Percentiles rank a stretch among this genome's conserved stretches.
Evolutionary conservation across 768 basidiomycete genomes (phyloP).

Genomic region (Termitomyces sp.): DNA sequence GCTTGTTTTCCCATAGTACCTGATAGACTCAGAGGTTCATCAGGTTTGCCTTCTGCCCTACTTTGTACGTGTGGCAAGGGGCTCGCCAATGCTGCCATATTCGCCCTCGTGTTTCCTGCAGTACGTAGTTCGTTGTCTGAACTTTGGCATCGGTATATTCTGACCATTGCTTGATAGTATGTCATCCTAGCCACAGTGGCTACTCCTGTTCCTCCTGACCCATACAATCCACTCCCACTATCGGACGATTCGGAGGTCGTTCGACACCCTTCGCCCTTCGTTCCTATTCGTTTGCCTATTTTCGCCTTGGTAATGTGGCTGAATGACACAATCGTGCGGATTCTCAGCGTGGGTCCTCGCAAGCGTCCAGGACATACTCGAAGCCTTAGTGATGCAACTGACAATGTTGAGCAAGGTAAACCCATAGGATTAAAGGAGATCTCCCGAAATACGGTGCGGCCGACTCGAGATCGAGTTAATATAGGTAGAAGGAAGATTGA

Average conservation of each 20-base stretch:
- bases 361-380: conserved; percentile 8
- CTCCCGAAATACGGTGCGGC: conserved; percentile 13
- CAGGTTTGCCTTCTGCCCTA: conserved; percentile 68
- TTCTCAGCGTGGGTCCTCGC: conserved; percentile 49
- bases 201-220: conserved; percentile 69
- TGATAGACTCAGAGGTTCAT: neutral
- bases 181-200: conserved; percentile 84
- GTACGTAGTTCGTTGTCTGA: conserved; percentile 37
- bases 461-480: conserved; percentile 27
- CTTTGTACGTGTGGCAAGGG: conserved; percentile 72
- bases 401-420: conserved; percentile 60
- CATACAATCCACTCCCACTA: conserved; percentile 56
- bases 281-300: conserved; percentile 79
- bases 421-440: conserved; percentile 25
- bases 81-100: conserved; percentile 78
- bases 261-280: conserved; percentile 68
- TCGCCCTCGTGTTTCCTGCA: conserved; percentile 77
- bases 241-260: conserved; percentile 35
- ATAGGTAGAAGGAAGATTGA: conserved; percentile 47
- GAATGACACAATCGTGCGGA: conserved; percentile 65
- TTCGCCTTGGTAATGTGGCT: conserved; percentile 72
- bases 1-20: neutral
- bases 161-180: conserved; percentile 43
- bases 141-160: neutral
- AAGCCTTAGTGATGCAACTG: conserved; percentile 44